A percentile compares a stretch with the other conserved stretches of the same genome.
phyloP scores from a whole-genome alignment of 768 basidiomycete genomes.

The Russula earlei region DNA sequence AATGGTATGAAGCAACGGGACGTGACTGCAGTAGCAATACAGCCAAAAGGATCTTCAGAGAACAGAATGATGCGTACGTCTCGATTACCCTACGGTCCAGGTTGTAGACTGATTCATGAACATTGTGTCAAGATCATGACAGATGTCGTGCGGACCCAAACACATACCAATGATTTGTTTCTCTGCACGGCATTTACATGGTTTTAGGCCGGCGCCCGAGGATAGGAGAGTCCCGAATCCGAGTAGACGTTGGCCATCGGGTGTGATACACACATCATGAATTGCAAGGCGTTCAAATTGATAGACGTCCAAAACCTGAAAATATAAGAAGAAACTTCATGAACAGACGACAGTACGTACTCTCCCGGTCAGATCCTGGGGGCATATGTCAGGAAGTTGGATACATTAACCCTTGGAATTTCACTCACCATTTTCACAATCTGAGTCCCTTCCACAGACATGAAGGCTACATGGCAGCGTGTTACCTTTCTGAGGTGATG shows the following conservation, averaged over 20 bases:
- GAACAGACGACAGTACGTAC: neutral
- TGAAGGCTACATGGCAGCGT: slow-evolving; percentile 38
- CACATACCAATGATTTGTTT: slow-evolving; percentile 69
- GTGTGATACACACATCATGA: slow-evolving; percentile 63
- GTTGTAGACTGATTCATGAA: slow-evolving; percentile 46
- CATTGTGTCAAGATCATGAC: neutral
- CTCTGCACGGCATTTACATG: slow-evolving; percentile 63
- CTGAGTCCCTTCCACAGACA: slow-evolving; percentile 57
- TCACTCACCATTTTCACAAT: slow-evolving; percentile 49
- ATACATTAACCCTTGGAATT: neutral
- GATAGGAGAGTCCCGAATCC: slow-evolving; percentile 59
- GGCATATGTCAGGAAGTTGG: neutral
- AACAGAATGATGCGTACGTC: slow-evolving; percentile 35
- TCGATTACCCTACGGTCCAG: slow-evolving; percentile 54
- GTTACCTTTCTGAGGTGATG: neutral
- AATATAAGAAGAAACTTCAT: neutral
- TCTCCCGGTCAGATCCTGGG: slow-evolving; percentile 52
- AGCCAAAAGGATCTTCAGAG: neutral
- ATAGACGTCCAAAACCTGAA: slow-evolving; percentile 41
- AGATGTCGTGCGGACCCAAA: neutral
- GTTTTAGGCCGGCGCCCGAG: slow-evolving; percentile 53
- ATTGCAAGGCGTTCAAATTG: slow-evolving; percentile 52
- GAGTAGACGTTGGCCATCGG: slow-evolving; percentile 51
- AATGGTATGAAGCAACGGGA: slow-evolving; percentile 64
- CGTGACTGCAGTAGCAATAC: slow-evolving; percentile 38